Percentiles rank a stretch among this genome's conserved stretches.
Evolutionary conservation across 768 basidiomycete genomes (phyloP).

Genomic region (Phylloporus sp.): DNA sequence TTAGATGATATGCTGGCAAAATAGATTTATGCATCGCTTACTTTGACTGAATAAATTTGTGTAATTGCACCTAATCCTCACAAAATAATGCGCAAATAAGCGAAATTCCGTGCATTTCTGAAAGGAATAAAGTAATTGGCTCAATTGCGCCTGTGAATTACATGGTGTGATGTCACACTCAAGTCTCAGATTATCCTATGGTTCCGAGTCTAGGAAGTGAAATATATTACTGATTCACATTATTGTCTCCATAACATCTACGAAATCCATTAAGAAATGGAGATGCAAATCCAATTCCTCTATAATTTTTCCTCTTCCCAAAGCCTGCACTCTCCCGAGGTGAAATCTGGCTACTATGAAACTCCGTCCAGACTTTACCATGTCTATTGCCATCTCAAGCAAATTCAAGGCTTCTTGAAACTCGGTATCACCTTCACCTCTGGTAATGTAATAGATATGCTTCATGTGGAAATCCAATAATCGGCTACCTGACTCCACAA

Average conservation of each 20-base stretch:
- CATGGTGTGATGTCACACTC: too few species aligned
- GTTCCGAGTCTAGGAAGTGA: too few species aligned
- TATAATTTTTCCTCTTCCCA: not conserved
- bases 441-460: not conserved
- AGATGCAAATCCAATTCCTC: slow-evolving; percentile 2
- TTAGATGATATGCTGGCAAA: too few species aligned
- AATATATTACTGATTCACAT: too few species aligned
- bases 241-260: not conserved
- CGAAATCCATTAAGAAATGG: not conserved
- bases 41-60: too few species aligned
- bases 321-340: not conserved
- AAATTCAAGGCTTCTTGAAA: not conserved
- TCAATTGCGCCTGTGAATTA: too few species aligned
- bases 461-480: slow-evolving; percentile 1
- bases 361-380: not conserved
- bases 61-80: too few species aligned
- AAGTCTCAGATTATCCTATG: too few species aligned
- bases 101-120: too few species aligned
- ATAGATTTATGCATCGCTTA: too few species aligned
- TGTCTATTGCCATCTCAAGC: not conserved
- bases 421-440: not conserved
- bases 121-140: too few species aligned
- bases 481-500: not conserved
- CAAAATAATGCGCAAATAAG: too few species aligned
- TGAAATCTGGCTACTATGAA: not conserved